A percentile compares a stretch with the other conserved stretches of the same genome.
Evolutionary conservation across 257 asterid species (phyloP).

Genomic region (Solanum bulbocastanum): DNA sequence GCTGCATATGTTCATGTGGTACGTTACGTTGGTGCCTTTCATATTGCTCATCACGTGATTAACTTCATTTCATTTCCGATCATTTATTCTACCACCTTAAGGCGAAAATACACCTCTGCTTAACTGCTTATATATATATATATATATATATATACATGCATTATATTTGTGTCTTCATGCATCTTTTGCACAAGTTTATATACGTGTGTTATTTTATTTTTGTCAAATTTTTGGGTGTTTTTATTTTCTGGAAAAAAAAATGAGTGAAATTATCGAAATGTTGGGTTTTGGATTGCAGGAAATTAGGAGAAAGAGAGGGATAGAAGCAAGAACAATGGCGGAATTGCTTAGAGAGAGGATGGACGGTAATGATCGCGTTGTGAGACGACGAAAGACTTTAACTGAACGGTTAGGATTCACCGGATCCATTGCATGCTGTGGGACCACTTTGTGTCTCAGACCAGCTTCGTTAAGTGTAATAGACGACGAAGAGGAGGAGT

Average conservation of each 20-base stretch:
- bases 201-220: background rate
- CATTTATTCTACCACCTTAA: background rate
- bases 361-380: conserved; percentile 47
- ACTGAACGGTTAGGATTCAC: conserved; percentile 63
- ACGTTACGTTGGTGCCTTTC: background rate
- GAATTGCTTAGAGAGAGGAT: conserved; percentile 41
- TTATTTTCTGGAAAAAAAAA: background rate
- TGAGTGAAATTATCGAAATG: conserved; percentile 32
- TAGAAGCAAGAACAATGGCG: conserved; percentile 32
- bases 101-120: background rate
- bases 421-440: conserved; percentile 47
- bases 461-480: conserved; percentile 31
- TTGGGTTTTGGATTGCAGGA: conserved; percentile 54
- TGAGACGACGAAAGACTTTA: conserved; percentile 42
- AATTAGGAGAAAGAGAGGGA: conserved; percentile 16
- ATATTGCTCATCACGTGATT: conserved; percentile 48
- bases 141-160: conserved; percentile 2
- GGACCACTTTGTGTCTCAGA: conserved; percentile 45
- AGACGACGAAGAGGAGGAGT: conserved; percentile 14
- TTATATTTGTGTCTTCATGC: background rate
- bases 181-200: background rate
- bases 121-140: conserved; percentile 6
- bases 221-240: background rate
- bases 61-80: background rate
- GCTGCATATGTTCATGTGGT: conserved; percentile 6